Conservation (phyloP, 1,284 basidiomycete genomes). For the Somion occarium region DNA sequence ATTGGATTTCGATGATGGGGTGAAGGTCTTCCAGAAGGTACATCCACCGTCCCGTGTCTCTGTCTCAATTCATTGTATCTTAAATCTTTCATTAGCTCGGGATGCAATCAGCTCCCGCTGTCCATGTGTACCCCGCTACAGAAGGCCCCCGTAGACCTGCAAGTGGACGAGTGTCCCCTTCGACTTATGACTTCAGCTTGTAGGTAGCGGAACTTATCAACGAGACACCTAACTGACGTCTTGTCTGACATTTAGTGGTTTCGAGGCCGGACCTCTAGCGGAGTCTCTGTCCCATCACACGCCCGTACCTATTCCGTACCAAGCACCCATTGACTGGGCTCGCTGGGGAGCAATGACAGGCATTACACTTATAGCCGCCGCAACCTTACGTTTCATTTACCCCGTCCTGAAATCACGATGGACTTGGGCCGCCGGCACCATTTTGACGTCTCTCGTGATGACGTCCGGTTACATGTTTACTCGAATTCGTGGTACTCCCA, state of each 20-base stretch:
- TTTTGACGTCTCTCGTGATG: conserved; percentile 76
- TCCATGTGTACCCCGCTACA: conserved; percentile 72
- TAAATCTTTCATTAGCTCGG: conserved; percentile 44
- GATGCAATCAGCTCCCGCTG: conserved; percentile 73
- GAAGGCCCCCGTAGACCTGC: conserved; percentile 61
- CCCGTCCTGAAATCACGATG: conserved; percentile 74
- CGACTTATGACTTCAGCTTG: conserved; percentile 79
- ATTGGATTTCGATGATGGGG: conserved; percentile 81
- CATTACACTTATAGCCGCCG: conserved; percentile 38
- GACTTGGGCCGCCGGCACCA: conserved; percentile 69
- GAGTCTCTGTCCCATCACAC: conserved; percentile 70
- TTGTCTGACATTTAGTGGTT: conserved; percentile 53
- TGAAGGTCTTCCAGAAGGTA: conserved; percentile 77
- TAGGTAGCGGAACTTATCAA: conserved; percentile 29
- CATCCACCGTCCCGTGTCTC: conserved; percentile 7
- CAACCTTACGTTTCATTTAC: conserved; percentile 57
- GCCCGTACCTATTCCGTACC: conserved; percentile 71
- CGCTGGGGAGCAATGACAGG: conserved; percentile 43
- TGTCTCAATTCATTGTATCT: too few species aligned
- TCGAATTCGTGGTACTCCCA: conserved; percentile 83
- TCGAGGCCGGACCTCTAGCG: conserved; percentile 74
- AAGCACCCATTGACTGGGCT: conserved; percentile 65
- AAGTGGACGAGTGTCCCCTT: conserved; percentile 47
- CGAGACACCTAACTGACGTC: not conserved
- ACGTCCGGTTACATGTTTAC: conserved; percentile 97